Evolutionary conservation across 1,139 yeast species (phyloP).

Genomic region (Pichia inconspicua): DNA sequence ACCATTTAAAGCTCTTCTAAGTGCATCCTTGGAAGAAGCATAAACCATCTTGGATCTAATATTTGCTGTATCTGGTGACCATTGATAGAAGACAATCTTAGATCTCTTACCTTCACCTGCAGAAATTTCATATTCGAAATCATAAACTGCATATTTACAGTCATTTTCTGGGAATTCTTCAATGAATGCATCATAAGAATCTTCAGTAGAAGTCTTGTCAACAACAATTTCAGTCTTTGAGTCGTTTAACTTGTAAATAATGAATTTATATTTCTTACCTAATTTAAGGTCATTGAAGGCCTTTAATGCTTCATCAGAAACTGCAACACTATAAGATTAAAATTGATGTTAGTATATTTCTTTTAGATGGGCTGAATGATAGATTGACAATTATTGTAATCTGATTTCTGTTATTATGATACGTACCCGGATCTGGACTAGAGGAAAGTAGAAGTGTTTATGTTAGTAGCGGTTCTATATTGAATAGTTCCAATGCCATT

Average conservation of each 20-base stretch:
- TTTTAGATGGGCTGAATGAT: neutral
- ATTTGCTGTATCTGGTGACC: constrained; percentile 98
- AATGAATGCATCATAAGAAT: constrained; percentile 68
- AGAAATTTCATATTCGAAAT: constrained; percentile 86
- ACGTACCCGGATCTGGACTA: constrained; percentile 69
- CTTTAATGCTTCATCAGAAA: constrained; percentile 86
- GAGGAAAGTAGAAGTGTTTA: neutral
- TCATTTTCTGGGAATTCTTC: constrained; percentile 90
- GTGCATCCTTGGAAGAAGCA: constrained; percentile 95
- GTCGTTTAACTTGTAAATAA: constrained; percentile 74
- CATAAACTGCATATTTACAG: constrained; percentile 94
- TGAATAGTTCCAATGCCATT: neutral
- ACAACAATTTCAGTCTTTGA: constrained; percentile 86
- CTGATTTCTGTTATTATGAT: neutral
- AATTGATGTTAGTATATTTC: neutral
- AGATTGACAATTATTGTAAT: neutral
- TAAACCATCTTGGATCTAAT: constrained; percentile 94
- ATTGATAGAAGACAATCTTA: constrained; percentile 85
- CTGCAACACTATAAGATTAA: constrained; percentile 58
- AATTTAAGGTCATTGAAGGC: constrained; percentile 95
- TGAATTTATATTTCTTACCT: constrained; percentile 82
- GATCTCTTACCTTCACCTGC: constrained; percentile 93
- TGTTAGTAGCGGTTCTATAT: neutral
- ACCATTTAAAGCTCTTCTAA: constrained; percentile 96
- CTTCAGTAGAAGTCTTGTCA: constrained; percentile 68